phyloP scores from a whole-genome alignment of 2,329 filamentous ascomycete species.

The Aureobasidium namibiae region DNA sequence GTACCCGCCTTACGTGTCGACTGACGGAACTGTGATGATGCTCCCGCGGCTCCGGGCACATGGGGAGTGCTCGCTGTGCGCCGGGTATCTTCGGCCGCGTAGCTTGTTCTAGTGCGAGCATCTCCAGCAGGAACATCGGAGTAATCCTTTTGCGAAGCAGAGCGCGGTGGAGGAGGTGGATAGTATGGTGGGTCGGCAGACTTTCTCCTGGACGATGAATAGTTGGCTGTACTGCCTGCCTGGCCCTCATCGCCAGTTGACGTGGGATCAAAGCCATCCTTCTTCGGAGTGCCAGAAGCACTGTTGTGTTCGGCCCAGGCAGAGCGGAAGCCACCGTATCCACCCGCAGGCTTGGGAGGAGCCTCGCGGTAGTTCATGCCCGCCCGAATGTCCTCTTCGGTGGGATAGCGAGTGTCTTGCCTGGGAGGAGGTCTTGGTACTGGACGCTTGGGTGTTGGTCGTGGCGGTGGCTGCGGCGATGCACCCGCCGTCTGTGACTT shows the following conservation, averaged over 20 bases:
- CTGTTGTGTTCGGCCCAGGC: slow-evolving; percentile 28
- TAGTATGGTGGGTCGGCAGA: slow-evolving; percentile 9
- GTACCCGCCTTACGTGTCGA: slow-evolving; percentile 6
- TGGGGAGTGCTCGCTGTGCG: slow-evolving; percentile 22
- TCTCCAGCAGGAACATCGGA: slow-evolving; percentile 38
- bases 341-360: slow-evolving; percentile 13
- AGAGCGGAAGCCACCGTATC: slow-evolving; percentile 21
- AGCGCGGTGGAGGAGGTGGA: slow-evolving; percentile 9
- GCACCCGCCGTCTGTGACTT: slow-evolving; percentile 17
- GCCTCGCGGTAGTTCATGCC: slow-evolving; percentile 25
- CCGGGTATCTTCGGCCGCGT: slow-evolving; percentile 43
- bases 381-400: slow-evolving; percentile 29
- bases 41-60: not conserved
- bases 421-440: slow-evolving; percentile 21
- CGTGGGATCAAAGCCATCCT: slow-evolving; percentile 51
- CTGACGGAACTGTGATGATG: not conserved
- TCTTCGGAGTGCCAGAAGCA: slow-evolving; percentile 38
- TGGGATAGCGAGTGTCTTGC: slow-evolving; percentile 26
- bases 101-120: slow-evolving; percentile 45
- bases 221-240: slow-evolving; percentile 39
- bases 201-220: slow-evolving; percentile 10
- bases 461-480: slow-evolving; percentile 17
- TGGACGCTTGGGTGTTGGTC: slow-evolving; percentile 17
- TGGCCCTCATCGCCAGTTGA: slow-evolving; percentile 52
- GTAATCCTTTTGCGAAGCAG: slow-evolving; percentile 20